Evolutionary conservation across 345 rosid genomes (phyloP), one percentile per base, ranked within the genome.

Genomic region (Corymbia maculata): DNA sequence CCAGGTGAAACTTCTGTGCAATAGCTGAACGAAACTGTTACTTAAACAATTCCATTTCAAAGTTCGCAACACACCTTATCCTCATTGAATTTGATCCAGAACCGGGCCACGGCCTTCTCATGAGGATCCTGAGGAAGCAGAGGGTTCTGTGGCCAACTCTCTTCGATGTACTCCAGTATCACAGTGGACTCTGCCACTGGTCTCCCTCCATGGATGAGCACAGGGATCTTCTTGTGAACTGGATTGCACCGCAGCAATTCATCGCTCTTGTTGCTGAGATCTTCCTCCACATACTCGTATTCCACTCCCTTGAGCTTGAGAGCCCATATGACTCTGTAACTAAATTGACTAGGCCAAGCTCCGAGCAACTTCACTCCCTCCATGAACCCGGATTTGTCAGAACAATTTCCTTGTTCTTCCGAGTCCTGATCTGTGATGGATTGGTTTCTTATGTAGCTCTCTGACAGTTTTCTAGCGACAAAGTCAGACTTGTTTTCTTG

Each of bases 101-200:
- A 90, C 61, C 88, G 88, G 52, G 90, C 91, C 30, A 66, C 17
- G 52, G 92, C 89, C 88, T 87, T 89, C 15, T 93, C 90, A 13
- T 86, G 52, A 19, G 92, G 86, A 87, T 92, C 89, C 16, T 22
- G 30, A 2, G 93, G 92, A 61, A 93, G 85, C 88, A 91, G 64
- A 12, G 93, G 91, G 47, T 32, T 59, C 3, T 89, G 88, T 0
- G 91, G 91, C 94, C 93, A 91, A 3, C 49, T 87, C 50, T 93
- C 93, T 7, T 93, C 93, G 13, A 92, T 82, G 49, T 91, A 92
- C 79, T 89, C 90, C 42, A 92, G 87, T 16, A 92, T 92, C 49
- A 92, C n/a, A 42, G 88, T 16, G 32, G 93, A 92, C 79, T 93
- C 93, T 4, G 88, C 84, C 17, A 92, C 85, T 49, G 92, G 90